Evolutionary conservation across 768 basidiomycete genomes (phyloP).

Genomic region (Mycena capillaripes): DNA sequence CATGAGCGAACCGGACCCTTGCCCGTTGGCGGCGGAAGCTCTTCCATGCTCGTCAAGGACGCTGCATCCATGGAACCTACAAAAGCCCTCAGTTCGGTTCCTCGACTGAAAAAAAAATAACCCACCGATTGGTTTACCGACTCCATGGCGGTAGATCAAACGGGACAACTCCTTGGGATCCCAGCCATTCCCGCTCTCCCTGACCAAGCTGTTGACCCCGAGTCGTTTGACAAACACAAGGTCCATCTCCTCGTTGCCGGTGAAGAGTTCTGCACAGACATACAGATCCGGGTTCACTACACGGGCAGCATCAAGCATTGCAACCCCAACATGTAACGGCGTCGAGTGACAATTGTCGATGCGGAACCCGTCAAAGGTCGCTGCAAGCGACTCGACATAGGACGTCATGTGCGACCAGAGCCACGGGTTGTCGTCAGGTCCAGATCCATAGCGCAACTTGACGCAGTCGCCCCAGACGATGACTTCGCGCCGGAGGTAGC

Average conservation of each 20-base stretch:
- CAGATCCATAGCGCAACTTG: conserved; percentile 93
- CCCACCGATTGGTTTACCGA: conserved; percentile 93
- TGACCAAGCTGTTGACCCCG: conserved; percentile 93
- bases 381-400: conserved; percentile 87
- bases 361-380: conserved; percentile 93
- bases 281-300: conserved; percentile 94
- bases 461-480: conserved; percentile 99
- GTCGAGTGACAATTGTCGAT: conserved; percentile 99
- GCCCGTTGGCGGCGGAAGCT: conserved; percentile 86
- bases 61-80: conserved; percentile 94
- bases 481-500: conserved; percentile 95
- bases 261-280: conserved; percentile 97
- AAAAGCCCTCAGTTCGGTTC: background rate
- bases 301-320: conserved; percentile 92
- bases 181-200: conserved; percentile 94
- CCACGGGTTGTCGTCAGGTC: conserved; percentile 89
- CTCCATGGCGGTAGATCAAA: conserved; percentile 89
- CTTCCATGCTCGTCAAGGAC: conserved; percentile 82
- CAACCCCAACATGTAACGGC: conserved; percentile 95
- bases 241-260: conserved; percentile 96
- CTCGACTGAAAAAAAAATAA: conserved; percentile 12
- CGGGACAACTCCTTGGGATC: conserved; percentile 93
- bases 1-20: conserved; percentile 84
- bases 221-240: conserved; percentile 90
- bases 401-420: conserved; percentile 92